A percentile compares a stretch with the other conserved stretches of the same genome.
phyloP scores from a whole-genome alignment of 23 red algal genomes.

The Gracilaria caudata region DNA sequence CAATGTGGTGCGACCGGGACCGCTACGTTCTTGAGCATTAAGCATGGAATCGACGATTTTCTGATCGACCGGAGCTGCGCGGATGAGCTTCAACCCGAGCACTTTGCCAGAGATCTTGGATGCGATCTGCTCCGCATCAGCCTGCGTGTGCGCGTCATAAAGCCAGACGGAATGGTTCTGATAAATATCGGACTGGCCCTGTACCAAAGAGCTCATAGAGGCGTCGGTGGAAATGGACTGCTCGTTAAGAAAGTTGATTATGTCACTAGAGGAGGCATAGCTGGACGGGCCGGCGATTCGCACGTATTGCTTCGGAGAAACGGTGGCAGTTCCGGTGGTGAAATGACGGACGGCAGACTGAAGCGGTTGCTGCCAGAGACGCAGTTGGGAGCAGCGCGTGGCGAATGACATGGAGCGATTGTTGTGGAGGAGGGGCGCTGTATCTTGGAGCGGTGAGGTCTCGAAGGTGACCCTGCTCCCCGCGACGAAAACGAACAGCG shows the following conservation, averaged over 20 bases:
- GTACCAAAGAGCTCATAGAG: conserved; percentile 18
- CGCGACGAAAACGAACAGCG: not conserved
- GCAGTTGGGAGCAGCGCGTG: not conserved
- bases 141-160: conserved; percentile 33
- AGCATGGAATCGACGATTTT: conserved; percentile 48
- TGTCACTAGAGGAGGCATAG: conserved; percentile 29
- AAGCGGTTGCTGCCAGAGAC: conserved; percentile 9
- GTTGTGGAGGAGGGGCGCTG: conserved; percentile 1
- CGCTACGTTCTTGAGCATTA: not conserved
- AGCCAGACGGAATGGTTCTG: conserved; percentile 72
- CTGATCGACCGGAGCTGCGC: conserved; percentile 58
- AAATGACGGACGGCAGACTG: not conserved
- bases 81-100: conserved; percentile 53
- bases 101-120: conserved; percentile 48
- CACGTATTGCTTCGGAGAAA: conserved; percentile 29
- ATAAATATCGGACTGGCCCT: conserved; percentile 61
- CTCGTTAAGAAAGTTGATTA: conserved; percentile 39
- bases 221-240: not conserved
- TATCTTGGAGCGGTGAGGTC: not conserved
- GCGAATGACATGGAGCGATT: conserved; percentile 1
- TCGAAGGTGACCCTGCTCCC: not conserved
- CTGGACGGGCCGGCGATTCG: conserved; percentile 63
- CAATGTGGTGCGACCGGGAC: conserved; percentile 5
- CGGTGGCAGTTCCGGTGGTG: not conserved
- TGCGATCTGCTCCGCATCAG: conserved; percentile 20